Percentiles rank a stretch among this genome's conserved stretches.
Conservation (phyloP, 768 basidiomycete species). For the Mycena rosella region DNA sequence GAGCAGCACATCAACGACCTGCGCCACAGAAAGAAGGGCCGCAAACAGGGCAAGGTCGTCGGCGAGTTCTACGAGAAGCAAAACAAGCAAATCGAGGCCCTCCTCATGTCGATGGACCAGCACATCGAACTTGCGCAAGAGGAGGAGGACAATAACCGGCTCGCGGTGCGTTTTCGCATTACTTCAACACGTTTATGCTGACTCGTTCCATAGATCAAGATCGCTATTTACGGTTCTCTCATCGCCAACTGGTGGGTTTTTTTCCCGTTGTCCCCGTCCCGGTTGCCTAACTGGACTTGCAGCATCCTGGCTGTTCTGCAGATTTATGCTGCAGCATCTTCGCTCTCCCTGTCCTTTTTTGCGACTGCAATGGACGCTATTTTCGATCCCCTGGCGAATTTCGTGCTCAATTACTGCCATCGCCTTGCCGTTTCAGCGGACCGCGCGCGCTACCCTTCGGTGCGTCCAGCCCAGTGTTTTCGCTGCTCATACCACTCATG, state of each 20-base stretch:
- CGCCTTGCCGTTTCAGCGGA: constrained; percentile 46
- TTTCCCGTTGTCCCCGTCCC: no score
- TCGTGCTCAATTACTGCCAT: constrained; percentile 61
- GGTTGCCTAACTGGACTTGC: neutral
- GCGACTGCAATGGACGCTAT: constrained; percentile 72
- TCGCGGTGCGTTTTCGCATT: constrained; percentile 51
- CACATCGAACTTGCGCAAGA: constrained; percentile 67
- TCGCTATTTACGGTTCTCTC: constrained; percentile 69
- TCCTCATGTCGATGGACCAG: constrained; percentile 69
- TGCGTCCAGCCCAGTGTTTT: constrained; percentile 59
- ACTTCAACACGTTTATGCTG: neutral
- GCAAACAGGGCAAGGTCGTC: constrained; percentile 55
- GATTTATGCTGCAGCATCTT: constrained; percentile 74
- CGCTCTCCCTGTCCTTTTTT: constrained; percentile 68
- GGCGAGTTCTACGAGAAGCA: constrained; percentile 37
- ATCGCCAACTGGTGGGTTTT: no score
- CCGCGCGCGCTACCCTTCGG: constrained; percentile 42
- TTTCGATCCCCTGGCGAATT: constrained; percentile 61
- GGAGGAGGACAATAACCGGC: constrained; percentile 57
- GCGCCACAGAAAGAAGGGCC: constrained; percentile 48
- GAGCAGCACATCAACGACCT: constrained; percentile 25
- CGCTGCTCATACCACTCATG: constrained; percentile 47
- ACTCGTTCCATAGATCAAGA: constrained; percentile 56
- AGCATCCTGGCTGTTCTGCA: constrained; percentile 31
- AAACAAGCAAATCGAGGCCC: constrained; percentile 59